phyloP scores from a whole-genome alignment of 164 flowering plant species.

The Piper betle region DNA sequence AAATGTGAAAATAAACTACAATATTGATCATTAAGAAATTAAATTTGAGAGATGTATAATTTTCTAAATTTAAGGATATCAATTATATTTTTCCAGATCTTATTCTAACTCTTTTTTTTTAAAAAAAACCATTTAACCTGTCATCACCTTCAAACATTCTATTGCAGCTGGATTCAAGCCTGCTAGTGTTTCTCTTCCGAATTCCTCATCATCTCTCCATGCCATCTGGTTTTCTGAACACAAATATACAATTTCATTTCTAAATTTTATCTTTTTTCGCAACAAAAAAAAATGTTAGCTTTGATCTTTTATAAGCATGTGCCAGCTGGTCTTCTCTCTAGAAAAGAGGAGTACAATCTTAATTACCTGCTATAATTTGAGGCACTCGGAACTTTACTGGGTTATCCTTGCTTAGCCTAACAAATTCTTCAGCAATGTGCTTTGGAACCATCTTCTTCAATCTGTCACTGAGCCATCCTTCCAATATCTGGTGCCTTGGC shows the following conservation, averaged over 20 bases:
- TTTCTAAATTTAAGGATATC: no score
- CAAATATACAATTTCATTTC: neutral
- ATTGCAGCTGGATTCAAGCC: conserved; percentile 66
- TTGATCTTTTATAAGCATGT: no score
- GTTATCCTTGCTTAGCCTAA: conserved; percentile 25
- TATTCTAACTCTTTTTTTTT: neutral
- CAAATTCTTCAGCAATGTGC: conserved; percentile 19
- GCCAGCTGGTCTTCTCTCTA: no score
- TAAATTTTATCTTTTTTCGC: no score
- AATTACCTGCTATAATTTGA: conserved; percentile 54
- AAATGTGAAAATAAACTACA: no score
- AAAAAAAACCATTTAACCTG: neutral
- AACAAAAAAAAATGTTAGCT: no score
- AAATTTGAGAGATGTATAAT: no score
- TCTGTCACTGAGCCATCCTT: conserved; percentile 12
- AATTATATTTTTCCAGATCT: neutral
- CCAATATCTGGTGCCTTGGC: conserved; percentile 1
- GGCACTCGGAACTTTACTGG: conserved; percentile 51
- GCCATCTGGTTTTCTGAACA: conserved; percentile 44
- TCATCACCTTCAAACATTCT: conserved; percentile 34
- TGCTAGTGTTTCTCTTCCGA: conserved; percentile 78
- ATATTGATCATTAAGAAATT: no score
- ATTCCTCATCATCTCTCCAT: conserved; percentile 85
- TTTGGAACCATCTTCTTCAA: conserved; percentile 28
- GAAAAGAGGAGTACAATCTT: neutral